Evolutionary conservation across 202 grass and related monocot genomes (phyloP).

Genomic region (Bolboschoenoplectus hybrid): DNA sequence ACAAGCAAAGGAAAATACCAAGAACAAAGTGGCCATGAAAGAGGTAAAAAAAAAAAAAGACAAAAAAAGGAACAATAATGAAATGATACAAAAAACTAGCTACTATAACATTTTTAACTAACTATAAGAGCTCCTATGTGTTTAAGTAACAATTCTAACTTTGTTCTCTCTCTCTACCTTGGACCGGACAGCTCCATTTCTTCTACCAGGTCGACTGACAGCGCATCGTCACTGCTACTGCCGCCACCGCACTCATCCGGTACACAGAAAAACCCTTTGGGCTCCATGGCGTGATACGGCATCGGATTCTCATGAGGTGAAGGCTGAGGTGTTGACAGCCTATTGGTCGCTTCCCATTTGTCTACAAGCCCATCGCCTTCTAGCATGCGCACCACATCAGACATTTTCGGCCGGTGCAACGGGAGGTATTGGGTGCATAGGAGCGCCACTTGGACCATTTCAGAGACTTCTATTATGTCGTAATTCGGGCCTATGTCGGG

Average conservation of each 20-base stretch:
- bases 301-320: constrained; percentile 42
- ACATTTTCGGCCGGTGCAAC: constrained; percentile 79
- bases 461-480: constrained; percentile 78
- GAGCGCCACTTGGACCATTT: constrained; percentile 85
- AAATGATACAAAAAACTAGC: neutral
- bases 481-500: constrained; percentile 62
- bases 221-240: constrained; percentile 29
- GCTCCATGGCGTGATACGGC: constrained; percentile 52
- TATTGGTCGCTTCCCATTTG: constrained; percentile 68
- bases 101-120: constrained; percentile 33
- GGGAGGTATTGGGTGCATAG: constrained; percentile 91
- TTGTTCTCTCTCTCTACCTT: constrained; percentile 42
- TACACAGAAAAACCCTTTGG: constrained; percentile 66
- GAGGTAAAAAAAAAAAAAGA: neutral
- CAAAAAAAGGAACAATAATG: constrained; percentile 17
- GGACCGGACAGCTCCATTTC: constrained; percentile 93
- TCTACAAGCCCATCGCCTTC: constrained; percentile 86
- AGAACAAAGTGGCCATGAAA: neutral
- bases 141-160: neutral
- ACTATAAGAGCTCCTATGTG: constrained; percentile 34
- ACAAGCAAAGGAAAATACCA: neutral
- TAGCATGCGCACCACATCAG: constrained; percentile 87
- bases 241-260: constrained; percentile 42
- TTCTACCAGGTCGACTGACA: constrained; percentile 70
- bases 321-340: constrained; percentile 49